Conservation (phyloP, 768 basidiomycete species). For the Zangia roseola region DNA sequence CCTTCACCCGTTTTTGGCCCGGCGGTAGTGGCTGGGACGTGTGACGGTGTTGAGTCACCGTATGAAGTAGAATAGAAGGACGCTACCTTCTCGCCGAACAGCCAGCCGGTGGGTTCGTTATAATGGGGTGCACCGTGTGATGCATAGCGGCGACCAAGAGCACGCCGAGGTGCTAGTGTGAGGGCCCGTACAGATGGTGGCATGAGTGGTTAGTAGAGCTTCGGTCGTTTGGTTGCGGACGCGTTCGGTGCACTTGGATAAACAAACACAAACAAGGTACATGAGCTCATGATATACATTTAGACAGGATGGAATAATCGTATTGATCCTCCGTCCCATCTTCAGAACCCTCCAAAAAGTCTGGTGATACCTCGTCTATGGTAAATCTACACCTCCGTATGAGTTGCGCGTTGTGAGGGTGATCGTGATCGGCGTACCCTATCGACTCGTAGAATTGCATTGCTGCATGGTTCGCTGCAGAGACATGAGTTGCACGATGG, state of each 20-base stretch:
- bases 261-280: slow-evolving; percentile 26
- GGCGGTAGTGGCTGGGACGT: slow-evolving; percentile 62
- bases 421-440: slow-evolving; percentile 43
- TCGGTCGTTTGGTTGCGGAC: not conserved
- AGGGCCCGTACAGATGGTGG: slow-evolving; percentile 47
- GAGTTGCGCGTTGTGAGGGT: not conserved
- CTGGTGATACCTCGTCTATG: slow-evolving; percentile 54
- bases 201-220: slow-evolving; percentile 31
- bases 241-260: slow-evolving; percentile 7
- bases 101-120: slow-evolving; percentile 84
- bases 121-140: slow-evolving; percentile 80
- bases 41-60: slow-evolving; percentile 1
- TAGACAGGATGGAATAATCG: slow-evolving; percentile 43
- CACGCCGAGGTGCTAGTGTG: slow-evolving; percentile 19
- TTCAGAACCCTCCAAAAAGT: slow-evolving; percentile 29
- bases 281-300: slow-evolving; percentile 8
- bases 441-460: slow-evolving; percentile 50
- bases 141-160: slow-evolving; percentile 48
- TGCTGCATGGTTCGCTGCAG: slow-evolving; percentile 45
- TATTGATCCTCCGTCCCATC: slow-evolving; percentile 29
- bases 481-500: slow-evolving; percentile 6
- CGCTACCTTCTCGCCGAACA: slow-evolving; percentile 86
- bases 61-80: not conserved
- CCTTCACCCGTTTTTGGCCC: slow-evolving; percentile 83
- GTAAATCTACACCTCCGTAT: slow-evolving; percentile 44